Percentiles rank a stretch among this genome's conserved stretches.
Conservation (phyloP, 768 basidiomycete species). For the Leccinum imitatum region DNA sequence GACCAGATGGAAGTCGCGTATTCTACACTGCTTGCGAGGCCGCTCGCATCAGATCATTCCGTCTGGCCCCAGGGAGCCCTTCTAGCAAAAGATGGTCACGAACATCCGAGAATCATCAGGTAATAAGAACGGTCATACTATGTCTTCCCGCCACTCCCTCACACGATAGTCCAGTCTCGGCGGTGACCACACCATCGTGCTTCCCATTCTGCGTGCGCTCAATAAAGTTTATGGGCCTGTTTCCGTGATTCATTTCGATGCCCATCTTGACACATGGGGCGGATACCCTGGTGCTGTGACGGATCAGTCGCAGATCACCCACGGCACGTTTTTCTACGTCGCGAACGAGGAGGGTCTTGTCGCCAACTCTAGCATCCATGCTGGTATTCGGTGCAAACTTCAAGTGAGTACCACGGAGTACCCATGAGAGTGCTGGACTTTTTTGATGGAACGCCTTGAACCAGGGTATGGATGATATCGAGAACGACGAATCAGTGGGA, state of each 20-base stretch:
- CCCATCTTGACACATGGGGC: conserved; percentile 65
- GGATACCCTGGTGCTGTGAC: conserved; percentile 41
- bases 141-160: background rate
- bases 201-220: conserved; percentile 81
- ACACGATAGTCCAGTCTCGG: conserved; percentile 45
- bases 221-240: conserved; percentile 79
- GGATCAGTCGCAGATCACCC: conserved; percentile 68
- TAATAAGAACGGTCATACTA: background rate
- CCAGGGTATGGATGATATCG: conserved; percentile 37
- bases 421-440: background rate
- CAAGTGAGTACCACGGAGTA: conserved; percentile 37
- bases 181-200: conserved; percentile 86
- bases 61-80: conserved; percentile 27
- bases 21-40: conserved; percentile 65
- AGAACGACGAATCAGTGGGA: conserved; percentile 69
- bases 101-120: conserved; percentile 77
- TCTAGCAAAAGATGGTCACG: conserved; percentile 55
- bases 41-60: conserved; percentile 33
- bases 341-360: conserved; percentile 79
- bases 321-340: conserved; percentile 84
- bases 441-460: background rate
- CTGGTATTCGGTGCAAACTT: conserved; percentile 81
- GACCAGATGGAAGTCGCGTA: conserved; percentile 90
- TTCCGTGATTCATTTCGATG: conserved; percentile 84
- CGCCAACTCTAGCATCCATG: conserved; percentile 74